Base-by-base conservation (phyloP, 306 rosid species). In the Vigna unguiculata region DNA sequence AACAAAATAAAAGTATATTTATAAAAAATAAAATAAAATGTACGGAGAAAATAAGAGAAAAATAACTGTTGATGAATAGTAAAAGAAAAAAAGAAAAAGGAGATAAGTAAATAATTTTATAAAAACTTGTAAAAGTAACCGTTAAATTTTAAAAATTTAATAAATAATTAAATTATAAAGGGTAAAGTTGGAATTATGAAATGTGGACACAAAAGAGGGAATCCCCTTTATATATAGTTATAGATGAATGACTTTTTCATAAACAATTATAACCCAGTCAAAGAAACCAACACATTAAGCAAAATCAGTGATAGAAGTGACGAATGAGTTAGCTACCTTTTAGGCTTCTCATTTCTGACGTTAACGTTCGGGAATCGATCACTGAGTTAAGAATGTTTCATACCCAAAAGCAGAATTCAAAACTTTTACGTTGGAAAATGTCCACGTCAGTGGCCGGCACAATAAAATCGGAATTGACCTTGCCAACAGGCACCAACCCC, bases 401-500 rank as follows among this genome's bases (percentile, higher is more conserved):
- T 13, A 28, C 4, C 36, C 8, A 66, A 45, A 17, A 38, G 17
- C 13, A 43, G 20, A 69, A 58, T 20, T 30, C 6, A 69, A 40
- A 57, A 57, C 15, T 5, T 1, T 30, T 5, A 43, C 15, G 41
- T 58, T 59, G 5, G 59, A 79, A 71, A 25, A 79, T 62, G 68
- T 71, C 78, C 24, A 40, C 78, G 41, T 71, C 78, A 49, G 4
- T 11, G 43, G 60, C 74, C 74, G 52, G 69, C 73, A 52, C 0
- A n/a, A 69, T 43, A 41, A 57, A 57, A 6, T 32, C 34, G 11
- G 12, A n/a, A 49, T 71, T 79, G 82, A 79, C 78, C 72, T 24
- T 38, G 83, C 10, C 83, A 79, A 71, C 72, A 20, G 9, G 38
- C 58, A 59, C 55, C 82, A 21, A 47, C 62, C 47, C 57, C 40